Percentiles rank a stretch among this genome's conserved stretches.
These are phyloP conservation scores for Yarrowia porcina DNA, from an alignment of 805 yeast genomes.

Conservation along the genomic window DNA sequence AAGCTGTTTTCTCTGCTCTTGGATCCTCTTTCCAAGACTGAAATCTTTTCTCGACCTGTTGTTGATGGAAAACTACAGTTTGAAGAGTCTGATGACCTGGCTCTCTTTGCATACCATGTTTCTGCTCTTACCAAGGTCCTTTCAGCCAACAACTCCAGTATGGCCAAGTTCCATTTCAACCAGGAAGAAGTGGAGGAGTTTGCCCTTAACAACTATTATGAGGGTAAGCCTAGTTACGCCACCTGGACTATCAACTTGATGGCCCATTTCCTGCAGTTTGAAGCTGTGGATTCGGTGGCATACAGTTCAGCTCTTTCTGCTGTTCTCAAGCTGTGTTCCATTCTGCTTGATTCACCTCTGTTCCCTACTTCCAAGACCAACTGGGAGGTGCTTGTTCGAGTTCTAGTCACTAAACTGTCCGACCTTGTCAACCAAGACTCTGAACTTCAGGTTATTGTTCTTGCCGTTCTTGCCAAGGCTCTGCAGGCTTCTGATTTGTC, in stretches of 20 bases:
- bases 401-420: slow-evolving; percentile 19
- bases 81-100: slow-evolving; percentile 54
- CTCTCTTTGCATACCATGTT: slow-evolving; percentile 59
- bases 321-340: slow-evolving; percentile 13
- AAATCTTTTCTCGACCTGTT: slow-evolving; percentile 32
- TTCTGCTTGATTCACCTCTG: slow-evolving; percentile 16
- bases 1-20: slow-evolving; percentile 59
- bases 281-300: background rate
- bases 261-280: slow-evolving; percentile 8
- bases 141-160: slow-evolving; percentile 17
- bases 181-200: slow-evolving; percentile 19
- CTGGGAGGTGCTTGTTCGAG: slow-evolving; percentile 20
- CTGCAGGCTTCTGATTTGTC: slow-evolving; percentile 20
- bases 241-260: slow-evolving; percentile 3
- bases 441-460: slow-evolving; percentile 13
- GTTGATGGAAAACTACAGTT: slow-evolving; percentile 27
- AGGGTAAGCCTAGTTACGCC: slow-evolving; percentile 3
- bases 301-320: slow-evolving; percentile 21
- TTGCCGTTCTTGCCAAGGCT: slow-evolving; percentile 21
- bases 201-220: background rate
- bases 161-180: slow-evolving; percentile 24
- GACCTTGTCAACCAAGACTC: slow-evolving; percentile 11
- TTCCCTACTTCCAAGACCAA: slow-evolving; percentile 9
- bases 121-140: slow-evolving; percentile 53
- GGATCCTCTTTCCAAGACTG: slow-evolving; percentile 49